Evolutionary conservation across 345 rosid species (phyloP), one percentile per base, ranked within the genome.

Genomic region (Hibiscus syriacus): DNA sequence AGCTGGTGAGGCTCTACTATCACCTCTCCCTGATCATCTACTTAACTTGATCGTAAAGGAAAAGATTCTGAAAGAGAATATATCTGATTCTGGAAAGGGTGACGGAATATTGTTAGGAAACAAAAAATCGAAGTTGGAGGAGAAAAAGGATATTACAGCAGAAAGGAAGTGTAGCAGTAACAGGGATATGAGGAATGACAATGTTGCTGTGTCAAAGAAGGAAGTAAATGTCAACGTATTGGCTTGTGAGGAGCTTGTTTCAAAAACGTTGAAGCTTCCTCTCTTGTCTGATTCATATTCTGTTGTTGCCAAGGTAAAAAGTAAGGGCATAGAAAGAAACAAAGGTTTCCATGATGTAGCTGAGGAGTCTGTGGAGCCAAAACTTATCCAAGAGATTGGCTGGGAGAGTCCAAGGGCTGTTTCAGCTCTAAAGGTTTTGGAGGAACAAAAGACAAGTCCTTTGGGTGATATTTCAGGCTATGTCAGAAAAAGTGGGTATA

Each of bases 231-330:
- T 60, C 43, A 90, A 78, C 72, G 66, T 66, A 12, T 57, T 71
- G 66, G 77, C 74, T 55, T 86, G 86, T 6, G 92, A 94, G 79
- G 90, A 89, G 71, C 87, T 86, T 74, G 86, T 91, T 73, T 78
- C 86, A 13, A 73, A 80, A 70, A 81, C 90, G 57, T 43, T 85
- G 80, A 86, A 79, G 83, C 90, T 86, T 74, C 96, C 97, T 53
- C 78, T 86, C 50, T 70, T 85, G 66, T 87, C 85, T 71, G 78
- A 78, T 84, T 70, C 84, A 36, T 74, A 78, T 68, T 76, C 83
- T 46, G 58, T 68, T 23, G 38, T 27, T 57, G 71, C 22, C 41
- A 68, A 55, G 64, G 65, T 57, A 58, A 69, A 69, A 58, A 57
- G 2, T 43, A 78, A 77, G 74, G 80, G 76, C 64, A 45, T 46